phyloP scores from a whole-genome alignment of 257 asterid species.

The Nicotiana tomentosiformis region DNA sequence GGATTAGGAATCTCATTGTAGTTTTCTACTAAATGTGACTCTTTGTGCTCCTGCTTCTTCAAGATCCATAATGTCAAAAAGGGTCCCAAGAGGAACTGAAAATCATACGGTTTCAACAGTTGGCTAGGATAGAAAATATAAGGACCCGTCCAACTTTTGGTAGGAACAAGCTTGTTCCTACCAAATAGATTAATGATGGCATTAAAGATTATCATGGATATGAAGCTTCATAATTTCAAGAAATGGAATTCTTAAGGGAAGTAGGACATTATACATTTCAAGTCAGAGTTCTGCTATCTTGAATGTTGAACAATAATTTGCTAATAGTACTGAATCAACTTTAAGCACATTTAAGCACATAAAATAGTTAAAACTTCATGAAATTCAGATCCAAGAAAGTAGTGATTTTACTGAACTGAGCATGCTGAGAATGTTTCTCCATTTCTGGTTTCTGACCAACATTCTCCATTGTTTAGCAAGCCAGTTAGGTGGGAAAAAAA shows the following conservation, averaged over 20 bases:
- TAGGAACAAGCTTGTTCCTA: neutral
- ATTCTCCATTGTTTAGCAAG: conserved; percentile 54
- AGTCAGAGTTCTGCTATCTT: neutral
- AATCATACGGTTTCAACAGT: conserved; percentile 8
- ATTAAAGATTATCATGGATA: no score
- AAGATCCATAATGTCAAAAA: neutral
- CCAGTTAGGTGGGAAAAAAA: neutral
- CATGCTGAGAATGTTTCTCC: conserved; percentile 70
- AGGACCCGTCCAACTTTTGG: conserved; percentile 53
- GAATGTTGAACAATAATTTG: neutral
- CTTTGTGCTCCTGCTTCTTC: neutral
- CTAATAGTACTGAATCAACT: neutral
- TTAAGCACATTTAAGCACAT: neutral
- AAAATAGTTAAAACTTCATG: neutral
- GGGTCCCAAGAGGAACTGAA: neutral
- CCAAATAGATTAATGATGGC: no score
- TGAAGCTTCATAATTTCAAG: neutral
- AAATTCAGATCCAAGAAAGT: neutral
- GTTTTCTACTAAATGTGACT: neutral
- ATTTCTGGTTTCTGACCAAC: conserved; percentile 64
- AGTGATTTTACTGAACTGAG: conserved; percentile 38
- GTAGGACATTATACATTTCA: neutral
- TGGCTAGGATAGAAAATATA: conserved; percentile 42
- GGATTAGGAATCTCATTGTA: neutral
- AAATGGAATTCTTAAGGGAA: neutral